phyloP scores from a whole-genome alignment of 371 early-diverging fungal genomes.

The Rhizomucor pusillus region DNA sequence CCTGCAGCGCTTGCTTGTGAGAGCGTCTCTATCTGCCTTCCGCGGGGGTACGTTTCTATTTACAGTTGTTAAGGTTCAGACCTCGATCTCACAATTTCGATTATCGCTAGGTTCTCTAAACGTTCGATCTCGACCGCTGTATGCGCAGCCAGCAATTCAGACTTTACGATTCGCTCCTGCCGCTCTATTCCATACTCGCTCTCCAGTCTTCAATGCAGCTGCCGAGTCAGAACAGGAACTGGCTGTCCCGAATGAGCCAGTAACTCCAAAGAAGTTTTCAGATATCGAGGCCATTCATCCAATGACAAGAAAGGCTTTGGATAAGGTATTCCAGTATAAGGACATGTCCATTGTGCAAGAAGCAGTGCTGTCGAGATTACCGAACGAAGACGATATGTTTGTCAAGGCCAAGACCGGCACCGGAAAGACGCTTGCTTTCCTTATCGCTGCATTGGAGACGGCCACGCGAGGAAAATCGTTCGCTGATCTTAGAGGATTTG shows the following conservation, averaged over 20 bases:
- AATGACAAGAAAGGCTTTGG: constrained; percentile 64
- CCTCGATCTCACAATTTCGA: no score
- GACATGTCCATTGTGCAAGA: constrained; percentile 83
- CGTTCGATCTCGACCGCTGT: no score
- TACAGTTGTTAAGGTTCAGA: no score
- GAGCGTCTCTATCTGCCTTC: no score
- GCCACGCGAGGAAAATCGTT: constrained; percentile 33
- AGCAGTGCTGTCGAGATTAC: constrained; percentile 70
- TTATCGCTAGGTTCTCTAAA: no score
- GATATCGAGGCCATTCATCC: constrained; percentile 49
- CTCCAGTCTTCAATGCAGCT: background rate
- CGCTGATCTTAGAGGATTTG: constrained; percentile 38
- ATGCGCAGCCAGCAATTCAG: no score
- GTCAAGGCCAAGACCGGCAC: constrained; percentile 98
- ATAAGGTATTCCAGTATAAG: constrained; percentile 67
- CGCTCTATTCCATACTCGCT: no score
- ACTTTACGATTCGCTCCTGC: no score
- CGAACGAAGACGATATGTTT: constrained; percentile 77
- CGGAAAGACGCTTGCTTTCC: constrained; percentile 95
- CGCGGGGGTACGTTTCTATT: no score
- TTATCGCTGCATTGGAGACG: constrained; percentile 87
- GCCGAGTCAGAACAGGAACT: background rate
- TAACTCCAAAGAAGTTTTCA: constrained; percentile 47
- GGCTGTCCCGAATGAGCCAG: constrained; percentile 2
- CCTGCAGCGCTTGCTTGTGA: no score